phyloP scores from a whole-genome alignment of 2,329 filamentous ascomycete species.

The Colletotrichum viniferum region DNA sequence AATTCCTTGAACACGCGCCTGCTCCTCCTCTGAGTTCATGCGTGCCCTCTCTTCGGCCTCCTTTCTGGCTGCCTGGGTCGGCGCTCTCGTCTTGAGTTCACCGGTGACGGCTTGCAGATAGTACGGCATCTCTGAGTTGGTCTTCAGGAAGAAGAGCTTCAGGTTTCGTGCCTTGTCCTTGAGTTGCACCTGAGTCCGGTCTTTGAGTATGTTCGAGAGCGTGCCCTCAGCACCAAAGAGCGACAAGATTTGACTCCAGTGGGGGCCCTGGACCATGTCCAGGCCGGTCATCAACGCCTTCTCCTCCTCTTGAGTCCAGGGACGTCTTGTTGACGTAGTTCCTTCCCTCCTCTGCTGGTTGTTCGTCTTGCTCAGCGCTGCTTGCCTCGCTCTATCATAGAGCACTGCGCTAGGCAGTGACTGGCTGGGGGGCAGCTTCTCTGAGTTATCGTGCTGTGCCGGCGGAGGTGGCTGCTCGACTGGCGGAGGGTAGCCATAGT shows the following conservation, averaged over 20 bases:
- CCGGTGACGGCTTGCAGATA: conserved; percentile 88
- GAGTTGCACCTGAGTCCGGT: conserved; percentile 87
- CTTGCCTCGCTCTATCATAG: conserved; percentile 64
- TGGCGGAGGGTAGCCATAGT: conserved; percentile 23
- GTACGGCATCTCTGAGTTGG: conserved; percentile 86
- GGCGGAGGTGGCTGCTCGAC: conserved; percentile 26
- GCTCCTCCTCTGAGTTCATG: conserved; percentile 62
- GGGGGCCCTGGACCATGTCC: conserved; percentile 86
- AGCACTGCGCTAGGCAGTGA: conserved; percentile 58
- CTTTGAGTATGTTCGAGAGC: conserved; percentile 82
- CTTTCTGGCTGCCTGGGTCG: conserved; percentile 72
- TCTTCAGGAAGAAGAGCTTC: conserved; percentile 91
- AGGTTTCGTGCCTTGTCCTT: conserved; percentile 92
- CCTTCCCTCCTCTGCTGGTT: conserved; percentile 61
- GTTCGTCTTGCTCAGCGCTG: conserved; percentile 60
- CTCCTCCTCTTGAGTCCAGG: conserved; percentile 89
- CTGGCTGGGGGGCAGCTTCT: conserved; percentile 58
- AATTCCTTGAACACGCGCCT: conserved; percentile 64
- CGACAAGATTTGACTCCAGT: conserved; percentile 90
- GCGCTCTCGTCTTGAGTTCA: conserved; percentile 84
- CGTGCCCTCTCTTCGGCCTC: conserved; percentile 69
- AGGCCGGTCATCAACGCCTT: conserved; percentile 88
- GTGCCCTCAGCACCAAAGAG: conserved; percentile 82
- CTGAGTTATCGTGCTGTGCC: conserved; percentile 36
- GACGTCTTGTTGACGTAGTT: conserved; percentile 68